Conservation (phyloP, 108 stramenopile genomes). For the Cyclotella kingstonii region DNA sequence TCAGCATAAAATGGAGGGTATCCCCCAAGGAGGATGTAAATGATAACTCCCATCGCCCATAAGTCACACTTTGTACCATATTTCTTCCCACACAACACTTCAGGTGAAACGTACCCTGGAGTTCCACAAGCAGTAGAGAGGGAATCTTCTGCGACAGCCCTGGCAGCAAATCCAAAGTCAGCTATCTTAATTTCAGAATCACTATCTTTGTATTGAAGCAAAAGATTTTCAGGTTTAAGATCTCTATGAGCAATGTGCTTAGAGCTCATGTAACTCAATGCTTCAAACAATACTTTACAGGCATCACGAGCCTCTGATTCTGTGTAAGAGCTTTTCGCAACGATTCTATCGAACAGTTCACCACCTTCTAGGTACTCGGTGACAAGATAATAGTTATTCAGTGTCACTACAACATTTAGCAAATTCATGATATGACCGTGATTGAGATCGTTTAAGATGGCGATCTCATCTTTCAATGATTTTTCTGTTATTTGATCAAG, state of each 20-base stretch:
- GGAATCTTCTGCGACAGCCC: constrained; percentile 42
- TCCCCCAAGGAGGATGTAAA: constrained; percentile 91
- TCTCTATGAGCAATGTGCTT: constrained; percentile 86
- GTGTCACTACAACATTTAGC: constrained; percentile 71
- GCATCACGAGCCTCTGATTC: constrained; percentile 93
- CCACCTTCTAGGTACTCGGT: constrained; percentile 81
- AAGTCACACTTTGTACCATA: constrained; percentile 81
- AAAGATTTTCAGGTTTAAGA: constrained; percentile 91
- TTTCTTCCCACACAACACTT: constrained; percentile 48
- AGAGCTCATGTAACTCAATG: constrained; percentile 83
- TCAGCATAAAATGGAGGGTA: constrained; percentile 90
- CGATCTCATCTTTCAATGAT: constrained; percentile 62
- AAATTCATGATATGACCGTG: constrained; percentile 86
- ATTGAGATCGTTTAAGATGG: constrained; percentile 54
- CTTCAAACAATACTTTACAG: constrained; percentile 80
- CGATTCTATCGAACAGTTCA: constrained; percentile 93
- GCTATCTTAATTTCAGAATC: constrained; percentile 93
- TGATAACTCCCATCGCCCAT: constrained; percentile 95
- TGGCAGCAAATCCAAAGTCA: constrained; percentile 98
- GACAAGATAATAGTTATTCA: constrained; percentile 58
- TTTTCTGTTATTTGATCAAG: constrained; percentile 30
- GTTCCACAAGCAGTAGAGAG: constrained; percentile 76
- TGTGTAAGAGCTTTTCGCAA: constrained; percentile 89
- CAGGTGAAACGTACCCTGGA: constrained; percentile 68
- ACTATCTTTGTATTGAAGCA: constrained; percentile 64